Evolutionary conservation across 1,139 yeast species (phyloP), one percentile per base, ranked within the genome.

Genomic region (Candida sp.): DNA sequence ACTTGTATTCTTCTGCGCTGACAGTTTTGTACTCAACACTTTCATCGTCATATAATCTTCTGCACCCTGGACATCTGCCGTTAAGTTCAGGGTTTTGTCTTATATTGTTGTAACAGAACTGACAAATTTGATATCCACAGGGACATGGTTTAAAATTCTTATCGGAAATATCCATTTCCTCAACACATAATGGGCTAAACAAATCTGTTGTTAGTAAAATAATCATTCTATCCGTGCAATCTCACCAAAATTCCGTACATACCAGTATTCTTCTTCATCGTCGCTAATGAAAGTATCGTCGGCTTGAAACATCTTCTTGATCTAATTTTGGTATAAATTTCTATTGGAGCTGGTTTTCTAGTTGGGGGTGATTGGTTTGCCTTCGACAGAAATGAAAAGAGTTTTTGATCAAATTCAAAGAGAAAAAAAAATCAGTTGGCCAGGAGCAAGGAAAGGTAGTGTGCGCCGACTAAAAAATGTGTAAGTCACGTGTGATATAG

Each of bases 141-240:
- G 98, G 99, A 77, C 99, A 96, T 5, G 99, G 99, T 69, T 89
- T 91, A 80, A 96, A 96, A 72, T 93, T 91, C 67, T 90, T 90
- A 70, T 96, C 99, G 22, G 97, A 88, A 43, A 93, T 85, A 70
- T 94, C 99, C 93, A 94, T 86, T 67, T 94, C 98, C 71, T 94
- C 99, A 65, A 92, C 96, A 77, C 99, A 94, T 57, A 94, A 82
- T 54, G 98, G 99, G 73, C 96, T 72, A 57, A 39, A 22, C 28
- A 23, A 38, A 17, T 22, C 23, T 7, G 7, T 31, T 33, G 66
- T 65, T 67, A 67, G 70, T 67, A 63, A 11, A 38, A 43, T 17
- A 32, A 28, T 44, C 50, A 17, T 37, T 39, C 37, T 32, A 34
- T 42, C 30, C 40, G 5, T n/a, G 28, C 25, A 17, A 11, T 8